Base-by-base conservation (phyloP, 768 basidiomycete species). In the Termitomyces sp. region DNA sequence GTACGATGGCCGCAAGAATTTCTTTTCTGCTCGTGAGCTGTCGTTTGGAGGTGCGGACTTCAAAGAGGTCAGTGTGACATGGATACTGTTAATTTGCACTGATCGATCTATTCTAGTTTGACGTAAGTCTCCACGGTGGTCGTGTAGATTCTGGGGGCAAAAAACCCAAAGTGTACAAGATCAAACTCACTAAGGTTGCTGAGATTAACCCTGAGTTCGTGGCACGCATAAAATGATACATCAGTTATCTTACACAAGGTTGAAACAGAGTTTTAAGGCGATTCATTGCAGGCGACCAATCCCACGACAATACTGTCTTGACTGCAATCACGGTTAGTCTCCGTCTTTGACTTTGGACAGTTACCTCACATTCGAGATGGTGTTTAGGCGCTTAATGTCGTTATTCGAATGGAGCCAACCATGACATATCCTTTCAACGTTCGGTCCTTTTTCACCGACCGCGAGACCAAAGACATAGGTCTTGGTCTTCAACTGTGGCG, bases 1-100 rank as follows among this genome's bases (percentile, higher is more conserved):
- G 2, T 92, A 91, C 59, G 91, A 92, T 58, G 90, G 90, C 0
- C 78, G 88, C 43, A 92, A 91, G 70, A 92, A 92, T 60, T 68
- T 80, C 58, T 93, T 89, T 64, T 77, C 86, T 24, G 72, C 82
- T 14, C 75, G 80, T 40, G 76, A 80, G 57, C 75, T 92, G 9
- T 81, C 85, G 0, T 84, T 93, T 40, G 82, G 80, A 30, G 77
- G 75, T 2, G 69, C 64, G 0, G 72, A 76, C 40, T 76, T 74
- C 7, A 77, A 79, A 60, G 87, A 85, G 73, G 87, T 80, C 63
- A 61, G 73, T 68, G 16, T 51, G 36, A 44, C 9, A 10, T 51
- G 20, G n/a, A 33, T 54, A 52, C 4, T 30, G 59, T 45, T 5
- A 1, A 24, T 26, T 32, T 40, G 14, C 57, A 55, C 28, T 58